phyloP scores from a whole-genome alignment of 257 asterid genomes.

The Linderniella brevidens region DNA sequence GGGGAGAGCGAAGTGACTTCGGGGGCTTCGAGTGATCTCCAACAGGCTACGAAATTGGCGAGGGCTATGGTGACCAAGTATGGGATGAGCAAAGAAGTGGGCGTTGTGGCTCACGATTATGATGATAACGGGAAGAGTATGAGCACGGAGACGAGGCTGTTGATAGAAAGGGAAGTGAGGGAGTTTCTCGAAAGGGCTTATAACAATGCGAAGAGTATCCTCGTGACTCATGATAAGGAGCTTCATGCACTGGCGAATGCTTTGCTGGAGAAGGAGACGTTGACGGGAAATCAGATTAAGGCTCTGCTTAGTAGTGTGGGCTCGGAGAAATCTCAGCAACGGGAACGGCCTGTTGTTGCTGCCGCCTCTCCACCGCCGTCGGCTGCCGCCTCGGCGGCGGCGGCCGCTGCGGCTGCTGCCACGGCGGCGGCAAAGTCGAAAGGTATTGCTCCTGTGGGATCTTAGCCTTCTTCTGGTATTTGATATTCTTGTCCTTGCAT shows the following conservation, averaged over 20 bases:
- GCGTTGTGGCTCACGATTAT: conserved; percentile 63
- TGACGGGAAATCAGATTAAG: conserved; percentile 62
- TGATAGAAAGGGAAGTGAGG: conserved; percentile 63
- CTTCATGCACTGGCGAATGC: conserved; percentile 76
- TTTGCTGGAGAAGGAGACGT: conserved; percentile 66
- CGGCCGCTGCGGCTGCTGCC: conserved; percentile 34
- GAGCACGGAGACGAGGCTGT: conserved; percentile 81
- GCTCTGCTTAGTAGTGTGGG: conserved; percentile 33
- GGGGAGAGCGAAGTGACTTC: conserved; percentile 82
- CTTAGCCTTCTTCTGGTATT: no score
- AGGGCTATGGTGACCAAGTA: conserved; percentile 72
- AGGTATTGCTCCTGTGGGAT: no score
- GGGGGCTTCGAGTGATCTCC: conserved; percentile 71
- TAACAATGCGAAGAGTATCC: conserved; percentile 45
- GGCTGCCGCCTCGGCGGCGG: conserved; percentile 20
- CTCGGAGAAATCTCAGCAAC: conserved; percentile 22
- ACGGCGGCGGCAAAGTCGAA: conserved; percentile 21
- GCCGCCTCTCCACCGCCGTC: conserved; percentile 23
- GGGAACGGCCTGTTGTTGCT: conserved; percentile 21
- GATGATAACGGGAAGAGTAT: conserved; percentile 74
- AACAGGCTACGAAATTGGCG: conserved; percentile 61
- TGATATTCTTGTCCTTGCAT: no score
- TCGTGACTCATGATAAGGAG: conserved; percentile 47
- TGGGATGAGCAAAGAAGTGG: conserved; percentile 74
- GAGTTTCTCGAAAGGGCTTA: conserved; percentile 50